Conservation (phyloP, 1,284 basidiomycete species). For the Exobasidium rhododendri region DNA sequence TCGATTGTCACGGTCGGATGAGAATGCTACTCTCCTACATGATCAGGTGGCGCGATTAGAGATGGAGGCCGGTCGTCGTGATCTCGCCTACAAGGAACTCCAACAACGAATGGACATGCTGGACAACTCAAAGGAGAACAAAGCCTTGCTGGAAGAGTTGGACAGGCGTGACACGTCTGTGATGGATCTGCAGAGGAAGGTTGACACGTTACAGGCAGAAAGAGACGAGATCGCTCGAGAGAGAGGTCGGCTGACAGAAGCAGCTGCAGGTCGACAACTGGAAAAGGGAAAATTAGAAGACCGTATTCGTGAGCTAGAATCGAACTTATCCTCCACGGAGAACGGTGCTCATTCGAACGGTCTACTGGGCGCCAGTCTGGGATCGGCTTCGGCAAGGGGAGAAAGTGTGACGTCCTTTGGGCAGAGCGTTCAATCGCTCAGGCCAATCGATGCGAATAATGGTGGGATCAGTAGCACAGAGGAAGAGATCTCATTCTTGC, state of each 20-base stretch:
- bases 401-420: not conserved
- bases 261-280: conserved; percentile 17
- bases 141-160: conserved; percentile 64
- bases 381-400: not conserved
- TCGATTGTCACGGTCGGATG: conserved; percentile 74
- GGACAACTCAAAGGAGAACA: conserved; percentile 58
- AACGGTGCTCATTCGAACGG: conserved; percentile 6
- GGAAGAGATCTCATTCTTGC: conserved; percentile 14
- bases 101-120: conserved; percentile 68
- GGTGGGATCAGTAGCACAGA: not conserved
- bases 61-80: conserved; percentile 68
- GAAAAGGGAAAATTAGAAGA: conserved; percentile 21
- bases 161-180: conserved; percentile 74
- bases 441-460: conserved; percentile 5
- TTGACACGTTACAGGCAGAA: conserved; percentile 71
- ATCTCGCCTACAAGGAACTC: conserved; percentile 66
- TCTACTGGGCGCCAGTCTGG: not conserved
- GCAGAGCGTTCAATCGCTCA: not conserved
- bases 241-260: conserved; percentile 15
- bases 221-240: conserved; percentile 27
- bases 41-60: conserved; percentile 75
- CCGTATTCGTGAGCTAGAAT: conserved; percentile 17
- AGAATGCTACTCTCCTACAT: conserved; percentile 67
- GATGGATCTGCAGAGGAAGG: conserved; percentile 68
- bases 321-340: not conserved